Conservation (phyloP, 1,139 yeast species). For the Blastobotrys persicus region DNA sequence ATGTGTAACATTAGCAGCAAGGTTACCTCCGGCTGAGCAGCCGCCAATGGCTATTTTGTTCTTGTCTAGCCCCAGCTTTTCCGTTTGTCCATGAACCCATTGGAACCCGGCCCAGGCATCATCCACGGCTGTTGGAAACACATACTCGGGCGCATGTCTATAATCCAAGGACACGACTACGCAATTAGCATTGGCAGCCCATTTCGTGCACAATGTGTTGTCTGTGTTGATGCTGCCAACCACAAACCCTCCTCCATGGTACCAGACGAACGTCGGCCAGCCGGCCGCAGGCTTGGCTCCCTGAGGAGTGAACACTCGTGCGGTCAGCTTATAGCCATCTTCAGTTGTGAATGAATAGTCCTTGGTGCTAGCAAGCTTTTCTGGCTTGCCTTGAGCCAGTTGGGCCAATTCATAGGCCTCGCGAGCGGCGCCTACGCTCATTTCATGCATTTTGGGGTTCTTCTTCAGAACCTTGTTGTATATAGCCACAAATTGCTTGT, state of each 20-base stretch:
- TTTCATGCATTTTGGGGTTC: neutral
- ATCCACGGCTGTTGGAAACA: slow-evolving; percentile 49
- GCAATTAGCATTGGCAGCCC: slow-evolving; percentile 33
- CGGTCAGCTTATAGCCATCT: slow-evolving; percentile 6
- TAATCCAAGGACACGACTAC: slow-evolving; percentile 38
- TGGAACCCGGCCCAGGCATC: slow-evolving; percentile 44
- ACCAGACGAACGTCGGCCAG: slow-evolving; percentile 13
- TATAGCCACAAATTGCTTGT: slow-evolving; percentile 10
- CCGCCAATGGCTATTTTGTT: slow-evolving; percentile 45
- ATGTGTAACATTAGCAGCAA: slow-evolving; percentile 46
- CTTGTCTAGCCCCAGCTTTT: slow-evolving; percentile 36
- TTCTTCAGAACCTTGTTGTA: slow-evolving; percentile 7
- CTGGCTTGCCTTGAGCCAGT: neutral
- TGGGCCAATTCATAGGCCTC: slow-evolving; percentile 8
- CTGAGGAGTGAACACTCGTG: slow-evolving; percentile 1
- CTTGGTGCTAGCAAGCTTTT: neutral
- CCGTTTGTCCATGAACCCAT: slow-evolving; percentile 22
- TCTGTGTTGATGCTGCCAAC: slow-evolving; percentile 8
- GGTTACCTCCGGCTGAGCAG: slow-evolving; percentile 50
- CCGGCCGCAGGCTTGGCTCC: slow-evolving; percentile 8
- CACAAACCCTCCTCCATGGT: slow-evolving; percentile 13
- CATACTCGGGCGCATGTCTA: slow-evolving; percentile 48
- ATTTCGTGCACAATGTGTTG: slow-evolving; percentile 6
- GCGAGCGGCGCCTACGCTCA: slow-evolving; percentile 7
- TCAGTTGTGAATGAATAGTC: slow-evolving; percentile 2